Percentiles rank a stretch among this genome's conserved stretches.
These are phyloP conservation scores for Fusarium beomiforme DNA, from an alignment of 2,329 filamentous ascomycete species.

Conservation along the genomic window DNA sequence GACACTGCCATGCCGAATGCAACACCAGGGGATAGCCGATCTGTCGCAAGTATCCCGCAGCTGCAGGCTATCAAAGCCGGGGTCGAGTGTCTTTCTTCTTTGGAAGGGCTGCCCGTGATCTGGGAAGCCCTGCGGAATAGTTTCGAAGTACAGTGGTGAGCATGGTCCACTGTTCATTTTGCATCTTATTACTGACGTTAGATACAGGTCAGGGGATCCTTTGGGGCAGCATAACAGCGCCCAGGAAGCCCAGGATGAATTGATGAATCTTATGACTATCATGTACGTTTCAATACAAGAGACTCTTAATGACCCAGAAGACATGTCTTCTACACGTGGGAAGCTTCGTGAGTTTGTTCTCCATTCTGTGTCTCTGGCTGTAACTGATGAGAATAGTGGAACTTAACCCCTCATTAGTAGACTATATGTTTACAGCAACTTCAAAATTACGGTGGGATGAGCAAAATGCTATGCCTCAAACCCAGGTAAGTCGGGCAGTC, in stretches of 20 bases:
- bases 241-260: slow-evolving; percentile 66
- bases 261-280: slow-evolving; percentile 71
- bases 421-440: slow-evolving; percentile 76
- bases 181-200: slow-evolving; percentile 41
- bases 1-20: slow-evolving; percentile 67
- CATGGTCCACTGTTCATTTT: background rate
- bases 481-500: slow-evolving; percentile 60
- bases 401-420: slow-evolving; percentile 74
- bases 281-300: slow-evolving; percentile 70
- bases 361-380: background rate
- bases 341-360: slow-evolving; percentile 60
- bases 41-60: slow-evolving; percentile 65
- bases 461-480: slow-evolving; percentile 68
- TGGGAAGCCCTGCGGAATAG: slow-evolving; percentile 61
- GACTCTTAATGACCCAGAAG: slow-evolving; percentile 61
- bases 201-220: slow-evolving; percentile 57
- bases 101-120: slow-evolving; percentile 61
- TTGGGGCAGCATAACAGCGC: slow-evolving; percentile 52
- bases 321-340: slow-evolving; percentile 56
- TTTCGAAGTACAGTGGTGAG: slow-evolving; percentile 65
- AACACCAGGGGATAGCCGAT: slow-evolving; percentile 54
- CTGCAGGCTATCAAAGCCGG: slow-evolving; percentile 68
- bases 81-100: slow-evolving; percentile 60
- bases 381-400: slow-evolving; percentile 53
- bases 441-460: slow-evolving; percentile 79